Base-by-base conservation (phyloP, 352 stramenopile species). In the Halophytophthora batemanensis region DNA sequence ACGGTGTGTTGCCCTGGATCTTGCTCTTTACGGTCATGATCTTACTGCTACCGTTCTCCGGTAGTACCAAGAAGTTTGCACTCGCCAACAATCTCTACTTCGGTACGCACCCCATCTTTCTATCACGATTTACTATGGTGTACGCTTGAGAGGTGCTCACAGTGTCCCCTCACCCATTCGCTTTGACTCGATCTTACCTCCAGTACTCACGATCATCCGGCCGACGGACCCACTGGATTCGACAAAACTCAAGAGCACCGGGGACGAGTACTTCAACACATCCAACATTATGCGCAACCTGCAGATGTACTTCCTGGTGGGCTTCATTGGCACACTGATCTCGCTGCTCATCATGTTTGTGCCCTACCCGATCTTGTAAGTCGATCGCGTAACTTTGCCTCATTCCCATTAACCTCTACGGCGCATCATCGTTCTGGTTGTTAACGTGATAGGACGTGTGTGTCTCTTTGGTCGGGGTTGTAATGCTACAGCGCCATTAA, bases 51-150 rank as follows among this genome's bases (percentile, higher is more conserved):
- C 77, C 77, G 11, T 72, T 86, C 40, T 70, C 82, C 22, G 68
- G 52, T 22, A 87, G 82, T 52, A 86, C 74, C 3, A 75, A 77
- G 33, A 87, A 86, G 47, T 87, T 84, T 28, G 71, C 75, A n/a
- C 42, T 86, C 2, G 74, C 71, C 19, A 85, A 79, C 40, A 87
- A 86, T 36, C 56, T 79, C 19, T 87, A 74, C 62, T 87, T 87
- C 51, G 60, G 66, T 80, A 28, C 59, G 57, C 61, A 38, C 6
- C 48, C 19, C 52, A 50, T 41, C 18, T 3, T 29, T 11, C 23
- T 12, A 18, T 23, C 17, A 35, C 52, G 14, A 22, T 17, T 13
- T 28, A 18, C 11, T 38, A 2, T 37, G 17, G n/a, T 31, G 19
- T 50, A n/a, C n/a, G n/a, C n/a, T n/a, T n/a, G n/a, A n/a, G n/a